Conservation (phyloP, 1,139 yeast genomes). For the Geotrichum phurueaensis region DNA sequence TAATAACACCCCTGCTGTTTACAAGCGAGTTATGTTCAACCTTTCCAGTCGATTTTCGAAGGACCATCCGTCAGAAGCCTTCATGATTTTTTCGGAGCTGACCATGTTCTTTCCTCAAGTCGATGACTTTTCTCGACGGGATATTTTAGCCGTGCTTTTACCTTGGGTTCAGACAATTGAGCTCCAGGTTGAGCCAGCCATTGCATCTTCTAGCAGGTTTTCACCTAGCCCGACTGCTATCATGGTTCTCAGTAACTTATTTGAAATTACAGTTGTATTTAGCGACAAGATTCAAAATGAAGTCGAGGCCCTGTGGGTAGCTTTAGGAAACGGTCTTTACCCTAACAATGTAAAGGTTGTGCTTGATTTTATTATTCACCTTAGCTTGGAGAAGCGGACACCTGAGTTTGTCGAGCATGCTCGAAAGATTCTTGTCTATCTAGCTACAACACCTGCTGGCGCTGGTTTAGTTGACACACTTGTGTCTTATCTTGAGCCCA, state of each 20-base stretch:
- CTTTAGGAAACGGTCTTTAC: conserved; percentile 67
- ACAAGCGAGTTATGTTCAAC: conserved; percentile 69
- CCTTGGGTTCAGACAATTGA: conserved; percentile 90
- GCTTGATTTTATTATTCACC: conserved; percentile 60
- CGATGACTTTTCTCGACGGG: conserved; percentile 56
- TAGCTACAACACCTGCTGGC: conserved; percentile 59
- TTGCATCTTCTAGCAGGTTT: conserved; percentile 1
- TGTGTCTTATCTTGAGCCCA: conserved; percentile 68
- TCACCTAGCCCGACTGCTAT: conserved; percentile 34
- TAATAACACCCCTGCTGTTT: conserved; percentile 65
- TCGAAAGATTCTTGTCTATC: conserved; percentile 71
- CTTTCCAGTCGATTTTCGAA: conserved; percentile 58
- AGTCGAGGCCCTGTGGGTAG: conserved; percentile 92
- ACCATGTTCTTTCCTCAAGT: conserved; percentile 65
- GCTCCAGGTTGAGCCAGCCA: conserved; percentile 49
- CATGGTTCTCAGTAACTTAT: conserved; percentile 76
- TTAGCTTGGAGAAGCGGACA: conserved; percentile 66
- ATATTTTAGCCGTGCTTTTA: conserved; percentile 67
- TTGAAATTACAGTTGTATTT: conserved; percentile 77
- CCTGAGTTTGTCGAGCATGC: conserved; percentile 72
- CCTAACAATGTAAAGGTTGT: conserved; percentile 66
- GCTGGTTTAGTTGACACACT: conserved; percentile 56
- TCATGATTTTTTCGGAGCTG: conserved; percentile 62
- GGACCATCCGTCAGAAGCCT: conserved; percentile 52
- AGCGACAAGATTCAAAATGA: conserved; percentile 72